Base-by-base conservation (phyloP, 164 flowering plant species). In the Cinnamomum chago region DNA sequence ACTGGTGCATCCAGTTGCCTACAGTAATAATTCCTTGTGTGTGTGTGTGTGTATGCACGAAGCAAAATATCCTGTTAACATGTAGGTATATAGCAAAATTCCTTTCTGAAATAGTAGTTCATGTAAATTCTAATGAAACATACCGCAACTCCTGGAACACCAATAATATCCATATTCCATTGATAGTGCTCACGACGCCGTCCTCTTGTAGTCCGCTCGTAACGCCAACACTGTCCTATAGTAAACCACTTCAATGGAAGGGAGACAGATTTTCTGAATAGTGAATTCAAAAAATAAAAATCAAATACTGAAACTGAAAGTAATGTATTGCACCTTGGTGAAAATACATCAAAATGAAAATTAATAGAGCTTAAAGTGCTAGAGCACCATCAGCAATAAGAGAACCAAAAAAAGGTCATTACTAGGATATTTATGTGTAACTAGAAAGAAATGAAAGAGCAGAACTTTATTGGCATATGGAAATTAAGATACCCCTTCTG, bases 141-240 rank as follows among this genome's bases (percentile, higher is more conserved):
- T 78, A 95, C 99, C 58, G 82, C 85, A 72, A 92, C 93, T 75
- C 84, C 94, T 71, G 95, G 86, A 52, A 93, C 95, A 77, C 98
- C 99, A 80, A 95, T 85, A 58, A 95, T 92, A 81, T 95, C 99
- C 99, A 95, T 95, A 82, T 95, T 95, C 98, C 99, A 95, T 65
- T 95, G 99, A 76, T 95, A 93, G 78, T 95, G 99, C 82, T 95
- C 97, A 40, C 98, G 93, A 51, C 97, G 93, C 18, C 99, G 82
- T 40, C 99, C 98, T 82, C 97, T 87, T 52, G 99, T 92, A 93
- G 91, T 92, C 83, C 97, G 88, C 80, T 95, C 98, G 77, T 93
- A 95, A 27, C 97, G 90, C 99, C 98, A 95, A 79, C 99, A 95
- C 75, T 95, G 98, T 52, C 97, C 97, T 65, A 93, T 77, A 58